Conservation (phyloP, 257 asterid genomes). For the Craterostigma plantagineum region DNA sequence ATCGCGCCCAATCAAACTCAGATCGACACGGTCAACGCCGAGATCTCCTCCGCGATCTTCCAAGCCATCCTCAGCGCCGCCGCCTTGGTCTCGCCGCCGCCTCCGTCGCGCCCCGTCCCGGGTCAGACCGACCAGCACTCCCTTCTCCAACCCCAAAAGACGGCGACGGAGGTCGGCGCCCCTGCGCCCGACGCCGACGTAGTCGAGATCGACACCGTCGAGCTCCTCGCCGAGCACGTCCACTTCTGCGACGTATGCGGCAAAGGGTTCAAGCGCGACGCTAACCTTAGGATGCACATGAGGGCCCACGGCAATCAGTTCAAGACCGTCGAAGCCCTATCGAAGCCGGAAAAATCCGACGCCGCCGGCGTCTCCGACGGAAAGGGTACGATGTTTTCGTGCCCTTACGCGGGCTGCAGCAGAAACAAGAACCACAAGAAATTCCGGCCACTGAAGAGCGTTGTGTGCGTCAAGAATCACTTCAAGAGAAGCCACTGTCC, state of each 20-base stretch:
- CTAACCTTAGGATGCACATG: conserved; percentile 96
- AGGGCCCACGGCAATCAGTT: conserved; percentile 77
- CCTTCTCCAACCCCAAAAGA: background rate
- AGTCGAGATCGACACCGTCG: conserved; percentile 62
- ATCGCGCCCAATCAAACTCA: conserved; percentile 32
- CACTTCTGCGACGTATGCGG: conserved; percentile 86
- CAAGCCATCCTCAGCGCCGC: conserved; percentile 58
- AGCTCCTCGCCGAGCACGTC: conserved; percentile 66
- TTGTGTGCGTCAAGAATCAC: conserved; percentile 66
- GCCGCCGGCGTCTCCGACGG: conserved; percentile 9
- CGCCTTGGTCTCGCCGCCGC: conserved; percentile 32
- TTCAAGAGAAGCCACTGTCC: conserved; percentile 95
- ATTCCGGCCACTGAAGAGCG: conserved; percentile 65
- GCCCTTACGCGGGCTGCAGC: conserved; percentile 67
- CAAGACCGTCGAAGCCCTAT: conserved; percentile 66
- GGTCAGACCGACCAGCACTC: conserved; percentile 6
- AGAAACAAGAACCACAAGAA: conserved; percentile 57
- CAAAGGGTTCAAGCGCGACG: conserved; percentile 84
- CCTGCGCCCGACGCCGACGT: conserved; percentile 26
- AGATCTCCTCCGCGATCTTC: conserved; percentile 52
- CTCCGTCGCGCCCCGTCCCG: conserved; percentile 5
- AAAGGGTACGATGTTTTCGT: conserved; percentile 41
- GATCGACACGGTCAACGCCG: conserved; percentile 47
- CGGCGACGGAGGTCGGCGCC: conserved; percentile 5
- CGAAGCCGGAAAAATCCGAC: conserved; percentile 45